Percentiles rank a stretch among this genome's conserved stretches.
Conservation (phyloP, 495 filamentous ascomycete genomes). For the Penicillium bialowiezense region DNA sequence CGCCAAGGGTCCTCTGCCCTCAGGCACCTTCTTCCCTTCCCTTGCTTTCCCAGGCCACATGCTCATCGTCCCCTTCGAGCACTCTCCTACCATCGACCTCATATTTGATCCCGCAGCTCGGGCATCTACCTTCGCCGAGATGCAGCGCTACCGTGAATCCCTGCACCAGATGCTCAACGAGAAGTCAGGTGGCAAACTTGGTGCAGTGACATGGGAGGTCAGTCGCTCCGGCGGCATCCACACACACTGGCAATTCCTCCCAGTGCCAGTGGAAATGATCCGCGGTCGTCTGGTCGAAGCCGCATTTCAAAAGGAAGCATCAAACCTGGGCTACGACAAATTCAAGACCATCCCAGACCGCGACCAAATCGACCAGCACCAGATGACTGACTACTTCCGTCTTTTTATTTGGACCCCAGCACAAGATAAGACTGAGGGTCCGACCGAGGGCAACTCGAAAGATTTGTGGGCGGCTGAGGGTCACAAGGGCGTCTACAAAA, state of each 20-base stretch:
- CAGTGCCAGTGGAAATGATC: conserved; percentile 64
- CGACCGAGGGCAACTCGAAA: conserved; percentile 7
- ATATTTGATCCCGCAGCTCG: conserved; percentile 58
- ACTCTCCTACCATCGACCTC: conserved; percentile 62
- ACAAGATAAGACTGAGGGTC: neutral
- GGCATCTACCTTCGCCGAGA: conserved; percentile 63
- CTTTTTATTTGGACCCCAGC: conserved; percentile 69
- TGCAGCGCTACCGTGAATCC: conserved; percentile 70
- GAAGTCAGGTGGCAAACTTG: conserved; percentile 53
- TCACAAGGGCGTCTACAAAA: conserved; percentile 7
- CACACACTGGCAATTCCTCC: conserved; percentile 91
- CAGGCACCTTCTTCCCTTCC: conserved; percentile 59
- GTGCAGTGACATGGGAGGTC: conserved; percentile 89
- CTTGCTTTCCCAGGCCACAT: conserved; percentile 82
- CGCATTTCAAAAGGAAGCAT: conserved; percentile 79
- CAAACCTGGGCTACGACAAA: conserved; percentile 67
- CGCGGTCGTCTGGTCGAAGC: conserved; percentile 70
- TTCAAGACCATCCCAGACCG: conserved; percentile 26
- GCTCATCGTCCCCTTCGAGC: conserved; percentile 84
- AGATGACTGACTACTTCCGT: conserved; percentile 70
- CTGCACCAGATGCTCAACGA: conserved; percentile 67
- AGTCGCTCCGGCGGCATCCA: conserved; percentile 75
- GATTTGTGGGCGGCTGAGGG: conserved; percentile 3
- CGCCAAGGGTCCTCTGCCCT: conserved; percentile 85
- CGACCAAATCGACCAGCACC: conserved; percentile 43